These are phyloP conservation scores for Boletus insuetus DNA, from an alignment of 768 basidiomycete species.

Conservation along the genomic window DNA sequence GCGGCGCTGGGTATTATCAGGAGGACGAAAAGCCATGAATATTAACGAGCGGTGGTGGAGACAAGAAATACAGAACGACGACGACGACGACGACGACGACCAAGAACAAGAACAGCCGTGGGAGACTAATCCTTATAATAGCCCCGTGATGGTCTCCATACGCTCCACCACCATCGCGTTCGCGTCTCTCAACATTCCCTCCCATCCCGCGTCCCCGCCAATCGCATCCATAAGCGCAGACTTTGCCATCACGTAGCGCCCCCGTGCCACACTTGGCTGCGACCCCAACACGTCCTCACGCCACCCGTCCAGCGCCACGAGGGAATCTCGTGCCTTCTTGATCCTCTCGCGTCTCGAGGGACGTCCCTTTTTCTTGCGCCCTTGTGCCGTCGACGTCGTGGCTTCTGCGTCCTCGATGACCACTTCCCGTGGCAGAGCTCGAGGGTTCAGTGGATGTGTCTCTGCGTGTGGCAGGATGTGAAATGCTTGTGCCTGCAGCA, in stretches of 20 bases:
- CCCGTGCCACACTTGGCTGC: slow-evolving; percentile 32
- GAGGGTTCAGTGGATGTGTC: slow-evolving; percentile 53
- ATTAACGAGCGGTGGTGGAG: slow-evolving; percentile 17
- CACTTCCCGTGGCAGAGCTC: slow-evolving; percentile 68
- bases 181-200: slow-evolving; percentile 21
- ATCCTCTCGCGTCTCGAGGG: slow-evolving; percentile 60
- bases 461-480: slow-evolving; percentile 56
- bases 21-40: slow-evolving; percentile 25
- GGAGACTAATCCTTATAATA: background rate
- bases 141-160: slow-evolving; percentile 35
- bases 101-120: background rate
- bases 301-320: slow-evolving; percentile 50
- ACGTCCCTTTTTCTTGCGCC: slow-evolving; percentile 57
- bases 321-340: slow-evolving; percentile 49
- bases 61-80: background rate
- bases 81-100: background rate
- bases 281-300: slow-evolving; percentile 29
- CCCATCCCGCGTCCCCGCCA: slow-evolving; percentile 19
- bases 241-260: slow-evolving; percentile 46
- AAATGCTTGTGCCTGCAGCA: slow-evolving; percentile 52
- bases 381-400: slow-evolving; percentile 1
- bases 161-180: slow-evolving; percentile 50
- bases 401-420: slow-evolving; percentile 40
- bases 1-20: slow-evolving; percentile 38
- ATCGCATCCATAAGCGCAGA: slow-evolving; percentile 38